Evolutionary conservation across 306 rosid genomes (phyloP).

Genomic region (Medicago lupulina): DNA sequence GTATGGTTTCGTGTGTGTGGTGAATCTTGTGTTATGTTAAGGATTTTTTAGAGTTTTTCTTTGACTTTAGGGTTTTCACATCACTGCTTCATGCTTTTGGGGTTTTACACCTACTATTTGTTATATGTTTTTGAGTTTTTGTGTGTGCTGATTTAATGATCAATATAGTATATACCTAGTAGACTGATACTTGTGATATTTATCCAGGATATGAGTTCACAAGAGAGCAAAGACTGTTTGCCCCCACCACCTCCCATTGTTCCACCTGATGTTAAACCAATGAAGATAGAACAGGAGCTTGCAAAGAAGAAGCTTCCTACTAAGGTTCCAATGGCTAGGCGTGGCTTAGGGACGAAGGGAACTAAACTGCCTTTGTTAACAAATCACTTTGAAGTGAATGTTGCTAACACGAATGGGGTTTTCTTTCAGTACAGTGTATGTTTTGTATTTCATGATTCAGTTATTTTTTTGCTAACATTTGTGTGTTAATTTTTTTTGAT

Average conservation of each 20-base stretch:
- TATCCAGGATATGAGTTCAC: conserved; percentile 60
- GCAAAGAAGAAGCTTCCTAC: conserved; percentile 57
- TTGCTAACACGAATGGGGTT: conserved; percentile 56
- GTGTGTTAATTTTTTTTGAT: neutral
- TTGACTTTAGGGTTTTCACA: neutral
- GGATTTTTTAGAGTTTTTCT: neutral
- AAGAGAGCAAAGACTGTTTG: conserved; percentile 42
- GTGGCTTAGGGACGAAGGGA: conserved; percentile 70
- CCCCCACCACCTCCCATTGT: conserved; percentile 92
- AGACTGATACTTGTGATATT: neutral
- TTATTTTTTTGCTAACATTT: neutral
- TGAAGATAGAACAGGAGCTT: conserved; percentile 41
- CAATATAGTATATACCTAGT: neutral
- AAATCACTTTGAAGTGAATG: conserved; percentile 78
- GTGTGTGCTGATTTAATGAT: neutral
- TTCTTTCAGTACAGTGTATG: conserved; percentile 93
- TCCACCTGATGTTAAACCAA: conserved; percentile 68
- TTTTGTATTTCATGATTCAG: conserved; percentile 25
- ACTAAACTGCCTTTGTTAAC: conserved; percentile 61
- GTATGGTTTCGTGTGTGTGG: no score
- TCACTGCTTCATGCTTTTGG: neutral
- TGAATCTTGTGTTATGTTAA: no score
- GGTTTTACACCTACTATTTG: neutral
- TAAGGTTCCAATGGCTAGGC: conserved; percentile 77
- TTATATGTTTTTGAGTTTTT: neutral